Percentiles rank a stretch among this genome's conserved stretches.
These are phyloP conservation scores for Salvia miltiorrhiza DNA, from an alignment of 257 asterid genomes.

Conservation along the genomic window DNA sequence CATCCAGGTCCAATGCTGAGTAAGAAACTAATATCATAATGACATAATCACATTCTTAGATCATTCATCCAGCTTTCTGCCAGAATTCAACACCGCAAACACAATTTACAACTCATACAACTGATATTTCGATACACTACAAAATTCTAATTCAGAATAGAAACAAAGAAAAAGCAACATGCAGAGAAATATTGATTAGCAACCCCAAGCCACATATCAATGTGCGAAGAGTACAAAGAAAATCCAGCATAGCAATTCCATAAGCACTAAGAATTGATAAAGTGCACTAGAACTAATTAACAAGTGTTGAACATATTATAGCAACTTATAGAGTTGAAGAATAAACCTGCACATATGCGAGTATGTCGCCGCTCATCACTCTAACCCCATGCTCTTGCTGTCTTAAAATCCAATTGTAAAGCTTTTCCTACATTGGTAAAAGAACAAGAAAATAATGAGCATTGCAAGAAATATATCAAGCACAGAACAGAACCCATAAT, in stretches of 20 bases:
- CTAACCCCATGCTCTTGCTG: conserved; percentile 55
- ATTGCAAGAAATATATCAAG: neutral
- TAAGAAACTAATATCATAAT: neutral
- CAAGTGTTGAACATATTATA: neutral
- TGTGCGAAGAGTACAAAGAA: neutral
- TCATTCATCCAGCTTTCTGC: conserved; percentile 9
- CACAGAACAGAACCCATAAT: neutral
- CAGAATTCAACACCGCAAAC: neutral
- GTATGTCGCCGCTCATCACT: conserved; percentile 52
- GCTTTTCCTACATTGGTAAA: conserved; percentile 46
- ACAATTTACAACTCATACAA: conserved; percentile 13
- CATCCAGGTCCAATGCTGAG: neutral
- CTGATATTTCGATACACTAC: neutral
- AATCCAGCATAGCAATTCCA: neutral
- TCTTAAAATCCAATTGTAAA: conserved; percentile 49
- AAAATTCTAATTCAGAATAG: neutral
- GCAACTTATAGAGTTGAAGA: neutral
- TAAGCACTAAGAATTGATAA: neutral
- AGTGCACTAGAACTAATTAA: neutral
- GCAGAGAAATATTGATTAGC: neutral
- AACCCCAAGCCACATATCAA: neutral
- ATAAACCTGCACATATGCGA: conserved; percentile 54
- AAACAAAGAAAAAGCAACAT: neutral
- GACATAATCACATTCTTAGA: conserved; percentile 1
- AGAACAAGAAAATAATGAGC: neutral